phyloP scores from a whole-genome alignment of 2,329 filamentous ascomycete species.

The Fusarium camptoceras region DNA sequence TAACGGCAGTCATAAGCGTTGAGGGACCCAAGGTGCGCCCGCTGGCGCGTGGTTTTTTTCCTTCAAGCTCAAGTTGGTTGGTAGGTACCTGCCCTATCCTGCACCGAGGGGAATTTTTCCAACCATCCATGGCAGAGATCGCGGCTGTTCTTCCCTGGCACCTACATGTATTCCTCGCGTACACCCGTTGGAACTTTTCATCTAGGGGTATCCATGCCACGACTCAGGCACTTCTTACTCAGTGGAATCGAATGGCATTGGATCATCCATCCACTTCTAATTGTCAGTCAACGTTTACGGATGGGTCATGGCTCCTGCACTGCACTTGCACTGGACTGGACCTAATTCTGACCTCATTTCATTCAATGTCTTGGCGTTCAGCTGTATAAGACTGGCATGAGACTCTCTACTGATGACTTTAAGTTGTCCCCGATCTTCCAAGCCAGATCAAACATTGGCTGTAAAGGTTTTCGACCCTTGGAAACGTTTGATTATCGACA shows the following conservation, averaged over 20 bases:
- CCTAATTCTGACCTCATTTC: background rate
- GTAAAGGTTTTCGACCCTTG: slow-evolving; percentile 12
- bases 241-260: background rate
- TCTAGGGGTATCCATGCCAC: slow-evolving; percentile 21
- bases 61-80: background rate
- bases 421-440: background rate
- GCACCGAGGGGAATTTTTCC: slow-evolving; percentile 21
- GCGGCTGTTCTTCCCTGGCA: slow-evolving; percentile 27
- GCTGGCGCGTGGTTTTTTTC: slow-evolving; percentile 34
- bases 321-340: background rate
- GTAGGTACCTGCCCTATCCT: slow-evolving; percentile 9
- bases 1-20: slow-evolving; percentile 40
- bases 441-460: slow-evolving; percentile 6
- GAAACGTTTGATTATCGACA: background rate
- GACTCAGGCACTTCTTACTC: slow-evolving; percentile 30
- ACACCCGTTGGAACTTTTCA: slow-evolving; percentile 26
- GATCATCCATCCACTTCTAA: background rate
- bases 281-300: background rate
- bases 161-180: slow-evolving; percentile 28
- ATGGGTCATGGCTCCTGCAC: background rate
- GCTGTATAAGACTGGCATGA: background rate
- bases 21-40: slow-evolving; percentile 23
- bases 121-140: slow-evolving; percentile 15
- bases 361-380: slow-evolving; percentile 1
- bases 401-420: background rate